phyloP scores from a whole-genome alignment of 2,329 filamentous ascomycete genomes.

The Monilinia fructicola region DNA sequence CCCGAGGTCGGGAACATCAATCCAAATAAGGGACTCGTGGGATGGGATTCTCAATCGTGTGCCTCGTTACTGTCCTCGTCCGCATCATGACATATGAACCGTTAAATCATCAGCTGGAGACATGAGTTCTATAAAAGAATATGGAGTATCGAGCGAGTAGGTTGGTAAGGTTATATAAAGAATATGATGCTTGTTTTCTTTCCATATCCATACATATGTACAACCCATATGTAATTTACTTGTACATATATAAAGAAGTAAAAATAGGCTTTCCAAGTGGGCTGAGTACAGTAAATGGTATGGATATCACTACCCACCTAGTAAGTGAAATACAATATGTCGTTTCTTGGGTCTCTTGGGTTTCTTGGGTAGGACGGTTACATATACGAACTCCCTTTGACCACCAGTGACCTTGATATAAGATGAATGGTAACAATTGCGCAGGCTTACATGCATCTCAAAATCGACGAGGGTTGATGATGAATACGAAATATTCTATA shows the following conservation, averaged over 20 bases:
- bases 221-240: no score
- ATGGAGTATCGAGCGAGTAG: no score
- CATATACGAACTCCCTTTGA: slow-evolving; percentile 19
- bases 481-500: neutral
- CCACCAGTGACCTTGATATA: slow-evolving; percentile 7
- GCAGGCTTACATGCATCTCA: slow-evolving; percentile 20
- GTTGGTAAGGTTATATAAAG: no score
- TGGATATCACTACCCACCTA: neutral
- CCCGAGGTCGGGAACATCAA: neutral
- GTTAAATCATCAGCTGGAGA: neutral
- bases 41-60: neutral
- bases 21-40: slow-evolving; percentile 16
- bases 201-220: no score
- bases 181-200: no score
- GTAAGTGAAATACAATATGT: neutral
- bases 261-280: neutral
- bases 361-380: neutral
- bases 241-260: no score
- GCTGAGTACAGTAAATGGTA: slow-evolving; percentile 5
- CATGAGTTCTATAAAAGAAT: neutral
- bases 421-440: neutral
- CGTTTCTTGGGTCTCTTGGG: neutral
- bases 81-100: neutral
- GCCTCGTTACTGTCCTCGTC: neutral
- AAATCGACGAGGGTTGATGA: neutral